Conservation (phyloP, 805 yeast genomes). For the Brettanomyces sp. region DNA sequence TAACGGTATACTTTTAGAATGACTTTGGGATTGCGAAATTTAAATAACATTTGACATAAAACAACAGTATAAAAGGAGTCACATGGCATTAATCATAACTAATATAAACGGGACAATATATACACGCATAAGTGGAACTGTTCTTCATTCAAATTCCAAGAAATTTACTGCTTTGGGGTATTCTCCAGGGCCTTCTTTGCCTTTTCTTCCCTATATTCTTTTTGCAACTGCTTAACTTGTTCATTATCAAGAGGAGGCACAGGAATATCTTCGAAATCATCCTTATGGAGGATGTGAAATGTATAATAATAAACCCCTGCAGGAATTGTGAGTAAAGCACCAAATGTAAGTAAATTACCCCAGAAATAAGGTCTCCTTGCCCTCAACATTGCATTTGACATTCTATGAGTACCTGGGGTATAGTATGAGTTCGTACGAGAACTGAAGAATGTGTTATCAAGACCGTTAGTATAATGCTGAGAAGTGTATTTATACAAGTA, state of each 20-base stretch:
- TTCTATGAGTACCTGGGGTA: slow-evolving; percentile 43
- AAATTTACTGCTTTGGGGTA: neutral
- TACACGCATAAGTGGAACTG: no score
- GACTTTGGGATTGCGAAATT: no score
- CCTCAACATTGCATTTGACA: slow-evolving; percentile 90
- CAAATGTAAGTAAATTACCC: slow-evolving; percentile 60
- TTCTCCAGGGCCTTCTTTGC: slow-evolving; percentile 1
- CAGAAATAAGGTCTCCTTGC: slow-evolving; percentile 83
- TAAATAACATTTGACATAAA: no score
- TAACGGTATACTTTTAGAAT: no score
- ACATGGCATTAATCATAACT: no score
- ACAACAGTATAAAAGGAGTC: no score
- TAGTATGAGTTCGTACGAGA: slow-evolving; percentile 19
- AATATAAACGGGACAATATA: no score
- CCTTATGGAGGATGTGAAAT: slow-evolving; percentile 55
- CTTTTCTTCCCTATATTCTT: slow-evolving; percentile 54
- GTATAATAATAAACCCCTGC: slow-evolving; percentile 61
- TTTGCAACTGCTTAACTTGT: slow-evolving; percentile 61
- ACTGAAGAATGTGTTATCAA: neutral
- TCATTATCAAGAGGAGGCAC: slow-evolving; percentile 83
- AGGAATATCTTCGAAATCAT: slow-evolving; percentile 86
- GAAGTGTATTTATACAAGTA: neutral
- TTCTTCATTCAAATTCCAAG: no score
- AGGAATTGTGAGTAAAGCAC: slow-evolving; percentile 52
- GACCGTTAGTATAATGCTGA: neutral